Evolutionary conservation across 352 stramenopile species (phyloP).

Genomic region (Phytopythium kandeliae): DNA sequence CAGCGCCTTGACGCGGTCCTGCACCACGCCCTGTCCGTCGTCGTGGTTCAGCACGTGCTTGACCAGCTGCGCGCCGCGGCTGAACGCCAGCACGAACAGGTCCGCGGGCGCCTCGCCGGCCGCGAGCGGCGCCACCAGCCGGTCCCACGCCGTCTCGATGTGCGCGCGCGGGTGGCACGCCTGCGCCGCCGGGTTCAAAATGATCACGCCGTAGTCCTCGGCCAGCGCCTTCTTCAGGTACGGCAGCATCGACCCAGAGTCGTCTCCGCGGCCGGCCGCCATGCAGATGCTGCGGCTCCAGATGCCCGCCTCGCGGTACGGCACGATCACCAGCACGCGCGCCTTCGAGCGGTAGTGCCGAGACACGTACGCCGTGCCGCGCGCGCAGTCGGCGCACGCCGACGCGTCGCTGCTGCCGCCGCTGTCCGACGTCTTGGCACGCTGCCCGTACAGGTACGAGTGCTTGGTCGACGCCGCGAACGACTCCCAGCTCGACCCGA

Average conservation of each 20-base stretch:
- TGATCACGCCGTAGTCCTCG: conserved; percentile 81
- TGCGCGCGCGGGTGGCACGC: conserved; percentile 65
- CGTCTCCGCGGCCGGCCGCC: conserved; percentile 14
- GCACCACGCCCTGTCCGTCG: conserved; percentile 71
- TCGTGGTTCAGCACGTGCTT: conserved; percentile 78
- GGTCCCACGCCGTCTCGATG: conserved; percentile 77
- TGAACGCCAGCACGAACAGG: conserved; percentile 78
- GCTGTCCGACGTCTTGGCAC: conserved; percentile 18
- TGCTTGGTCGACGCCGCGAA: conserved; percentile 18
- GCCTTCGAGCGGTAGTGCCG: conserved; percentile 50
- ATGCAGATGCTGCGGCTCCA: conserved; percentile 84
- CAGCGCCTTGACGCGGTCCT: conserved; percentile 76
- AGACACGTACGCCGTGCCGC: conserved; percentile 72
- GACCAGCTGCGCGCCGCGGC: conserved; percentile 66
- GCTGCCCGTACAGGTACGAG: conserved; percentile 21
- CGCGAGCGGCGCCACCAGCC: conserved; percentile 55
- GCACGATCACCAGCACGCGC: conserved; percentile 75
- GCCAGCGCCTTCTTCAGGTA: conserved; percentile 75
- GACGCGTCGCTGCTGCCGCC: conserved; percentile 21
- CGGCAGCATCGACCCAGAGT: conserved; percentile 61
- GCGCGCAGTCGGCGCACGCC: conserved; percentile 43
- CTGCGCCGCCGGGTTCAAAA: conserved; percentile 77
- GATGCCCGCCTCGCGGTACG: conserved; percentile 80
- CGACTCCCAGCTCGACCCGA: conserved; percentile 10
- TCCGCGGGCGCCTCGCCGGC: conserved; percentile 13